These are phyloP conservation scores for Diaporthe capsici DNA, from an alignment of 2,329 filamentous ascomycete species.

Conservation along the genomic window DNA sequence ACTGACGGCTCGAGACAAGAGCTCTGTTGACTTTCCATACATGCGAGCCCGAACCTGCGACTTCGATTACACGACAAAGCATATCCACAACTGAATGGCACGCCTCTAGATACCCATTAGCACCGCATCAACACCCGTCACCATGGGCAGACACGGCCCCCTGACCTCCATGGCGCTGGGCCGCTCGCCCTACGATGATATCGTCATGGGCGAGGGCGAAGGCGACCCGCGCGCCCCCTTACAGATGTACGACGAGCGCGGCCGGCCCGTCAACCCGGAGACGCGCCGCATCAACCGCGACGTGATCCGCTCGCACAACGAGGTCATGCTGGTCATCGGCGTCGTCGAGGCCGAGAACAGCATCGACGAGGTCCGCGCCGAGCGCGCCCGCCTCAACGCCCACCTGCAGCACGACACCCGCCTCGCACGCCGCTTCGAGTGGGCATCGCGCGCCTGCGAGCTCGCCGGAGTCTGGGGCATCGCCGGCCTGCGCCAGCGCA, in stretches of 20 bases:
- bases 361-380: slow-evolving; percentile 55
- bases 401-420: slow-evolving; percentile 64
- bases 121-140: slow-evolving; percentile 41
- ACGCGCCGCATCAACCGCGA: slow-evolving; percentile 69
- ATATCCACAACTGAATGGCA: not conserved
- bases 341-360: slow-evolving; percentile 71
- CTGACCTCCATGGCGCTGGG: slow-evolving; percentile 71
- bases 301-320: slow-evolving; percentile 72
- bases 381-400: slow-evolving; percentile 53
- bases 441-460: slow-evolving; percentile 53
- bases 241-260: slow-evolving; percentile 69
- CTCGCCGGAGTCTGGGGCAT: slow-evolving; percentile 66
- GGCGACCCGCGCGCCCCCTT: slow-evolving; percentile 55
- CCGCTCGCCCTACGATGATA: slow-evolving; percentile 72
- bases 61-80: not conserved
- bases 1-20: not conserved
- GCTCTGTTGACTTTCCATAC: not conserved
- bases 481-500: slow-evolving; percentile 66
- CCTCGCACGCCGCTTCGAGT: slow-evolving; percentile 58
- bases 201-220: slow-evolving; percentile 64
- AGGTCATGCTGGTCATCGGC: slow-evolving; percentile 74
- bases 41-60: too few relatives aligned
- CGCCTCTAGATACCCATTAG: not conserved
- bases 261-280: slow-evolving; percentile 68
- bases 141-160: slow-evolving; percentile 69